Base-by-base conservation (phyloP, 2,329 filamentous ascomycete genomes). In the Dendrostoma leiphaemia region DNA sequence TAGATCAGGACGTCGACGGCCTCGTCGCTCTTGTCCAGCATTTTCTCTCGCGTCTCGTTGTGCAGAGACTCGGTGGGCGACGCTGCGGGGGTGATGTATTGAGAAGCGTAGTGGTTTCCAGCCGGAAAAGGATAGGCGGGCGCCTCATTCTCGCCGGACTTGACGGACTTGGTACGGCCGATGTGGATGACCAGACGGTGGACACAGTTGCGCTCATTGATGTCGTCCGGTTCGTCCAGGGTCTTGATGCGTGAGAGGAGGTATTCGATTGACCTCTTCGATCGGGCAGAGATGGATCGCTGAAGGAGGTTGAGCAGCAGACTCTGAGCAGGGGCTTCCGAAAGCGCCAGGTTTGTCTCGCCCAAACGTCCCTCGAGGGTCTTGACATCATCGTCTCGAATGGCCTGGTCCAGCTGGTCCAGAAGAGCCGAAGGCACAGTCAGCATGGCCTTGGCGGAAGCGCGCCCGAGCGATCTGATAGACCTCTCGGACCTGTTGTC, bases 121-220 rank as follows among this genome's bases (percentile, higher is more conserved):
- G 74, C 71, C 3, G 77, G 74, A 26, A 81, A 75, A 0, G 76
- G 73, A 35, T 74, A 76, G 34, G 81, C 73, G 19, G 80, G 78
- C 0, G 74, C 74, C 21, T 80, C 76, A 19, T 79, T 69, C 48
- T 84, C 81, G 34, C 61, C 61, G 4, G 71, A 64, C 1, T 73
- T 69, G 0, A 71, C 66, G 1, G 76, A 75, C 59, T 82, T 82
- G n/a, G 87, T 85, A 46, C 93, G 85, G 17, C 93, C 92, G 62
- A 97, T 95, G 19, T 92, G 87, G 56, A 97, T 95, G 38, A 99
- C 88, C 2, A 97, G 78, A 8, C 94, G 86, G 68, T 99, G 94
- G 46, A 99, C 84, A 67, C 91, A 94, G 67, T 97, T 99, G 12
- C 94, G 87, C 63, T 88, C 86, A 71, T 97, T 96, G 66, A 99